Evolutionary conservation across 805 yeast species (phyloP).

Genomic region (Tetrapisispora fleetii): DNA sequence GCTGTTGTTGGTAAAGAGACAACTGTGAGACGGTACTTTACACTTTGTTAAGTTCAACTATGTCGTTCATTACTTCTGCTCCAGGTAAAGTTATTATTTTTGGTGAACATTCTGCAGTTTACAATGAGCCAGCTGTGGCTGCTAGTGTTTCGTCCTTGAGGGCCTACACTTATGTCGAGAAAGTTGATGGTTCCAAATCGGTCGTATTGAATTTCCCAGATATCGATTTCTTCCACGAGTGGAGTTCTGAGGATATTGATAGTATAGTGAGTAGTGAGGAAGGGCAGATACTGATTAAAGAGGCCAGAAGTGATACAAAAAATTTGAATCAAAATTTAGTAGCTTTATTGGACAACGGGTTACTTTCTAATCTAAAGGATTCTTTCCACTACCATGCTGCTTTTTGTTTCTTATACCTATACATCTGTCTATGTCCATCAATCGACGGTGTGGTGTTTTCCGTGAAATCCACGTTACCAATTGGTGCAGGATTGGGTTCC

Average conservation of each 20-base stretch:
- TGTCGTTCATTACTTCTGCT: conserved; percentile 49
- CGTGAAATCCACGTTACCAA: conserved; percentile 77
- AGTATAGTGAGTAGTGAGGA: background rate
- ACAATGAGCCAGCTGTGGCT: conserved; percentile 88
- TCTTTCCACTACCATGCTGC: conserved; percentile 70
- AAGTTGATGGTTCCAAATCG: conserved; percentile 26
- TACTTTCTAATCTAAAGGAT: conserved; percentile 38
- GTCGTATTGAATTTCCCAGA: conserved; percentile 76
- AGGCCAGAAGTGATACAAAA: conserved; percentile 31
- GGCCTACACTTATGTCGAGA: conserved; percentile 63
- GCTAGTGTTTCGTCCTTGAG: conserved; percentile 77
- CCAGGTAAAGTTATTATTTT: conserved; percentile 95
- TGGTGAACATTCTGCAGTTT: conserved; percentile 96
- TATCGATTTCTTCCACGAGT: conserved; percentile 51
- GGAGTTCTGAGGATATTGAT: conserved; percentile 32
- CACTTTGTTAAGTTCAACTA: background rate
- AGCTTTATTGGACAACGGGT: conserved; percentile 33
- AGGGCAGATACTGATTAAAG: background rate
- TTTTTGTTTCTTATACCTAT: conserved; percentile 72
- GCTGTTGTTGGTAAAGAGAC: too few species aligned
- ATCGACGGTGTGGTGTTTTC: conserved; percentile 48
- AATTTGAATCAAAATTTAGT: conserved; percentile 54
- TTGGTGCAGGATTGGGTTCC: conserved; percentile 95
- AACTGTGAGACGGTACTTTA: too few species aligned
- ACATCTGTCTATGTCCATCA: conserved; percentile 44